These are phyloP conservation scores for Phylloporus scabripes DNA, from an alignment of 768 basidiomycete species.

Conservation along the genomic window DNA sequence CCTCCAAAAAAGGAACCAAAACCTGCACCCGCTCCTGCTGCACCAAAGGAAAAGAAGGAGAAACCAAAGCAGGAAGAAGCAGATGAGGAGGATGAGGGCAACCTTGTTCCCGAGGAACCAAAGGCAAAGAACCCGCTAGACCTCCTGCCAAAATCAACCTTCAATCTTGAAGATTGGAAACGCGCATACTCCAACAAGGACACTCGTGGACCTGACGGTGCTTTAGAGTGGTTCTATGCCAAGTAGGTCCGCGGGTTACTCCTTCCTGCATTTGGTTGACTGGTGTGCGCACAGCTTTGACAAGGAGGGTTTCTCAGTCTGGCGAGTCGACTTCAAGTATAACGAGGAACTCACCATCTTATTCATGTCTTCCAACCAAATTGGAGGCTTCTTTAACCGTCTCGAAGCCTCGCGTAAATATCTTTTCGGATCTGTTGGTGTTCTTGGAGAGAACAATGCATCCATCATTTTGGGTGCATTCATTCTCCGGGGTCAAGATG, in stretches of 20 bases:
- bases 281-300: constrained; percentile 57
- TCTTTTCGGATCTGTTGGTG: constrained; percentile 89
- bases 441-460: constrained; percentile 75
- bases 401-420: constrained; percentile 97
- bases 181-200: constrained; percentile 97
- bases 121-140: constrained; percentile 95
- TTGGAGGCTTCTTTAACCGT: constrained; percentile 96
- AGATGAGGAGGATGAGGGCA: constrained; percentile 75
- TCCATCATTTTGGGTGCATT: constrained; percentile 78
- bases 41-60: constrained; percentile 53
- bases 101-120: constrained; percentile 70
- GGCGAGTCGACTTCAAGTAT: constrained; percentile 97
- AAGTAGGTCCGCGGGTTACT: constrained; percentile 48
- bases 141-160: constrained; percentile 76
- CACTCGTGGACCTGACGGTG: constrained; percentile 76
- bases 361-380: constrained; percentile 94
- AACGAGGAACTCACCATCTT: constrained; percentile 75
- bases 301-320: constrained; percentile 81
- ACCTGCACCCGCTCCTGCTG: constrained; percentile 36
- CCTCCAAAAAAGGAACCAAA: constrained; percentile 71
- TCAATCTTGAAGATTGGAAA: constrained; percentile 97
- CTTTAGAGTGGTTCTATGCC: constrained; percentile 95
- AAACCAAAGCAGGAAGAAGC: constrained; percentile 50
- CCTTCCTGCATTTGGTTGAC: constrained; percentile 3
- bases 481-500: constrained; percentile 77